Evolutionary conservation across 306 rosid genomes (phyloP), one percentile per base, ranked within the genome.

Genomic region (Vicia sativa): DNA sequence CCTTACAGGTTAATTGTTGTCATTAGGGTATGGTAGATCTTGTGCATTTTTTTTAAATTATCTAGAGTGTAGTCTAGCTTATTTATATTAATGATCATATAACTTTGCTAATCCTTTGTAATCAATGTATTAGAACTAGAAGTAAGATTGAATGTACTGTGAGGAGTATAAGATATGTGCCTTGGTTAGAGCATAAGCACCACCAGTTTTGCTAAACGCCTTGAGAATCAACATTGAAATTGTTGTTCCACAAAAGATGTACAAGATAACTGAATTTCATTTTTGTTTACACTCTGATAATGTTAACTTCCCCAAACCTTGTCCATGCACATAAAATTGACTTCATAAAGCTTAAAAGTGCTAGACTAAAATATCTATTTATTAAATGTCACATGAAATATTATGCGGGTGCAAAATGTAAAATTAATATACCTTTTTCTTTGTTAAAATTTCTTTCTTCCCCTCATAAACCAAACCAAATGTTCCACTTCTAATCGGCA

Each of bases 21-120:
- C 58, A 49, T 18, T 38, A 53, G 65, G 54, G 65, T 12, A 67
- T 21, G 46, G 55, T 78, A 59, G 56, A 34, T 61, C 60, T 35
- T 42, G 23, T 11, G 35, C 46, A 62, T 58, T 72, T 21, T 31
- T 49, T 49, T 35, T 37, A 6, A 31, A 37, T 52, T 26, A 55
- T 48, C 18, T 62, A 11, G 29, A 62, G 38, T 54, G 38, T 54
- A 15, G 72, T 48, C 62, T 43, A 63, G 68, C 25, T 3, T 26
- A 46, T 4, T 25, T 50, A 29, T 59, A 3, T 45, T 12, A 7
- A 6, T 23, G 2, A 48, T 50, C 66, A 49, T 16, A 45, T 14
- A 34, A 34, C 13, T 16, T 18, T 18, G 4, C 55, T 18, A 21
- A 21, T 48, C 55, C 55, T 9, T 16, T 48, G 25, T 11, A 16